Base-by-base conservation (phyloP, 352 stramenopile genomes). In the Pythium vanterpoolii region DNA sequence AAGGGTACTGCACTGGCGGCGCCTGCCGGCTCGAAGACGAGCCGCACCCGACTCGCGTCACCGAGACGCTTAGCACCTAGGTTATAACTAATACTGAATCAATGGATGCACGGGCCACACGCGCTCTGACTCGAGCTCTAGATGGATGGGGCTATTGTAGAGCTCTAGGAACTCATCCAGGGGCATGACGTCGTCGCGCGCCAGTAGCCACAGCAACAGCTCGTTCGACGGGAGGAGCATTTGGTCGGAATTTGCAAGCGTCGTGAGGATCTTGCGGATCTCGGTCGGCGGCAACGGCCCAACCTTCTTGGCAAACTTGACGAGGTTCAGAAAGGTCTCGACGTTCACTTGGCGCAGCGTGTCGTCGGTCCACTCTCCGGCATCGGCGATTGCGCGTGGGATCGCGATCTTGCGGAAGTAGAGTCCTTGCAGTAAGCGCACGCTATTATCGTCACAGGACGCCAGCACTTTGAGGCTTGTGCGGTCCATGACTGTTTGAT, bases 91-190 rank as follows among this genome's bases (percentile, higher is more conserved):
- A 59, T 88, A 88, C 36, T 77, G 56, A 30, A 90, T 76, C n/a
- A 90, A 71, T 31, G 78, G 78, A 62, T 85, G 76, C 31, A 88
- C 71, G 10, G 81, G 81, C 81, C 81, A 90, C 34, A 89, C 76
- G n/a, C 81, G 76, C 64, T 90, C 78, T 19, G 76, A 85, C 56
- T 90, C 78, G 47, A 90, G 70, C 48, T 86, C 69, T 9, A 86
- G 56, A 14, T 47, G 53, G 33, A 87, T 64, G 4, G 76, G 78
- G 1, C 23, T 67, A 34, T 72, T 70, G 46, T 74, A 85, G 6
- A 80, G 55, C 19, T 66, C 47, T 1, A 85, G 59, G 52, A 83
- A 87, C 54, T 90, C 76, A 19, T 82, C 70, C 18, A 89, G 24
- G 1, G 59, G 74, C 78, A 90, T 87, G 51, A 90, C 66, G 45